These are phyloP conservation scores for Ensete glaucum DNA, from an alignment of 176 grass and related monocot species.

Conservation along the genomic window DNA sequence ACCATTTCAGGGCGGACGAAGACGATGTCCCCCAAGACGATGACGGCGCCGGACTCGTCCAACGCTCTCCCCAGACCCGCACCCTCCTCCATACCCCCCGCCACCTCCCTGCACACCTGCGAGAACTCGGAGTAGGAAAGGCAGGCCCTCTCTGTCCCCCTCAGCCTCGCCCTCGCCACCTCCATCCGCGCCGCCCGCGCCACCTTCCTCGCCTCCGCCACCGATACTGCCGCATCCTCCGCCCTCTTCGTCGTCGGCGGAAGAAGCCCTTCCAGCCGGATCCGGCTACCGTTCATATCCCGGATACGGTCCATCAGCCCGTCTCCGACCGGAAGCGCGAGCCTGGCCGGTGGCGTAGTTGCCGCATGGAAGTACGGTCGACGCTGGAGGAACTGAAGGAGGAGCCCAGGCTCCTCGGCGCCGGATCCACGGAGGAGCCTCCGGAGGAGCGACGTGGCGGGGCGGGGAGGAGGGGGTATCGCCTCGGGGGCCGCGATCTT, in stretches of 20 bases:
- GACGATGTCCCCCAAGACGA: constrained; percentile 60
- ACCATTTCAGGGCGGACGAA: constrained; percentile 81
- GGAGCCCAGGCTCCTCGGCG: background rate
- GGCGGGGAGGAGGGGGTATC: background rate
- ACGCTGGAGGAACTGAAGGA: constrained; percentile 16
- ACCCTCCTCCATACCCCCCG: constrained; percentile 34
- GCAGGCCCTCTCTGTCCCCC: constrained; percentile 40
- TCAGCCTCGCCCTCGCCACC: constrained; percentile 39
- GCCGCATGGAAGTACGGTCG: constrained; percentile 22
- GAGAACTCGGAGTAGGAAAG: constrained; percentile 56
- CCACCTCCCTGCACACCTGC: constrained; percentile 57
- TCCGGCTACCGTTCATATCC: constrained; percentile 22
- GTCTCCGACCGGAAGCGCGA: constrained; percentile 77
- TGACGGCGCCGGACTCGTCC: constrained; percentile 60
- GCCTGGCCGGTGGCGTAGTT: constrained; percentile 41
- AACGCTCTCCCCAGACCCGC: constrained; percentile 34
- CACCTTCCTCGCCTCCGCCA: constrained; percentile 56
- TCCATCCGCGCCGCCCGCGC: constrained; percentile 57
- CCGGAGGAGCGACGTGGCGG: background rate
- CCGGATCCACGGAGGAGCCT: background rate
- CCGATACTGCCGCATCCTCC: constrained; percentile 18
- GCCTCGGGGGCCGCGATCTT: background rate
- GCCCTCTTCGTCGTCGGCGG: background rate
- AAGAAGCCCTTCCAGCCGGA: constrained; percentile 38
- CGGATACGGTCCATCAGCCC: constrained; percentile 33